Base-by-base conservation (phyloP, 805 yeast genomes). In the Wickerhamiella qilinensis region DNA sequence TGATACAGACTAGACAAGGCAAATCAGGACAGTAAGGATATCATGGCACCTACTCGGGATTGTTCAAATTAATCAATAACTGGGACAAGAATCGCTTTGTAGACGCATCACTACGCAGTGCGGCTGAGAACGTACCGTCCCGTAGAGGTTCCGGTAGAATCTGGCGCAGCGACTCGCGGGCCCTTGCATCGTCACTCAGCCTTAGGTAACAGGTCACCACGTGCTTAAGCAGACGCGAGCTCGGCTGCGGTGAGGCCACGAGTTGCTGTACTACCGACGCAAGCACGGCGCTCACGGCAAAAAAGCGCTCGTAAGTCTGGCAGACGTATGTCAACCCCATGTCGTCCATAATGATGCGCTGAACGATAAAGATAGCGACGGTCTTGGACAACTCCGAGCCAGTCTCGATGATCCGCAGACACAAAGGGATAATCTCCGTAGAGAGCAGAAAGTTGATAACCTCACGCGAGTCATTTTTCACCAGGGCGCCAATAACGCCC, bases 401-500 rank as follows among this genome's bases (percentile, higher is more conserved):
- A 1, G 86, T 75, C 56, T 88, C 97, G 94, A 88, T 88, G 44
- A 91, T 88, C 50, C 91, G 77, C 42, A 88, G 64, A 56, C 98
- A 91, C 40, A 91, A 62, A 4, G 98, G 98, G 25, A 91, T 93
- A 49, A 91, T 88, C 57, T 88, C 98, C 0, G 98, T 91, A n/a
- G 94, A 77, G 33, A 88, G 65, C 51, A 88, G 62, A 53, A 91
- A 88, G 45, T 81, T 81, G 45, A 91, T 86, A 33, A 88, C 97
- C 49, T 88, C 94, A 14, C 94, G 84, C 3, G 94, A 81, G 53
- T 88, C 98, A 57, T 86, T 88, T 51, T 91, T 88, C 20, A 91
- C 97, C 40, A 88, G 64, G 0, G 98, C 97, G 17, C 98, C 98
- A 55, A 88, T 82, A 5, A 88, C 98, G 30, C 98, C 98, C 43